Percentiles rank a stretch among this genome's conserved stretches.
These are phyloP conservation scores for Alternaria sp. DNA, from an alignment of 2,329 filamentous ascomycete genomes.

Conservation along the genomic window DNA sequence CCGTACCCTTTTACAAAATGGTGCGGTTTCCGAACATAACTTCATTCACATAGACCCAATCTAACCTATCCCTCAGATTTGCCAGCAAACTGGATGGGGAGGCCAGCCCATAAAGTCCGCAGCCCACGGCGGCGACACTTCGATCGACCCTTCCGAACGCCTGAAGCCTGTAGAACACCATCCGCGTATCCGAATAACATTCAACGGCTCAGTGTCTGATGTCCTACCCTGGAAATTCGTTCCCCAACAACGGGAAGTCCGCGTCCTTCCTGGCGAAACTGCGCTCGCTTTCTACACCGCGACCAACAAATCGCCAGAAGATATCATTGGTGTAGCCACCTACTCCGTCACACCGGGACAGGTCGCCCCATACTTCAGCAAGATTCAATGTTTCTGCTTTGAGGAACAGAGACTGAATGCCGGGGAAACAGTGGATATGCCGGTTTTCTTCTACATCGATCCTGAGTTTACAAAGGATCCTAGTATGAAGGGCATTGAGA, in stretches of 20 bases:
- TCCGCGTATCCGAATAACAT: constrained; percentile 90
- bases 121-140: constrained; percentile 65
- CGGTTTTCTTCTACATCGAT: constrained; percentile 98
- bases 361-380: constrained; percentile 97
- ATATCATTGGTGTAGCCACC: constrained; percentile 97
- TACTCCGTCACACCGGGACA: constrained; percentile 97
- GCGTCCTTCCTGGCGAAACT: constrained; percentile 93
- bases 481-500: constrained; percentile 93
- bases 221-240: constrained; percentile 97
- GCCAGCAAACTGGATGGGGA: constrained; percentile 87
- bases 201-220: constrained; percentile 94
- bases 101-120: constrained; percentile 88
- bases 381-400: constrained; percentile 99
- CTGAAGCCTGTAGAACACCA: constrained; percentile 81
- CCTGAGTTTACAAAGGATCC: constrained; percentile 92
- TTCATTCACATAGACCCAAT: not conserved
- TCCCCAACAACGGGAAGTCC: constrained; percentile 95
- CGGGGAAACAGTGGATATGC: constrained; percentile 98
- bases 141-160: constrained; percentile 74
- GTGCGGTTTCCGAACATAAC: constrained; percentile 52
- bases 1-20: constrained; percentile 89
- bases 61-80: constrained; percentile 65
- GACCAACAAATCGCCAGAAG: constrained; percentile 85
- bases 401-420: constrained; percentile 93
- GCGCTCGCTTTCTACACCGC: constrained; percentile 97